These are phyloP conservation scores for Phalaenopsis equestris DNA, from an alignment of 106 monocot genomes.

Conservation along the genomic window DNA sequence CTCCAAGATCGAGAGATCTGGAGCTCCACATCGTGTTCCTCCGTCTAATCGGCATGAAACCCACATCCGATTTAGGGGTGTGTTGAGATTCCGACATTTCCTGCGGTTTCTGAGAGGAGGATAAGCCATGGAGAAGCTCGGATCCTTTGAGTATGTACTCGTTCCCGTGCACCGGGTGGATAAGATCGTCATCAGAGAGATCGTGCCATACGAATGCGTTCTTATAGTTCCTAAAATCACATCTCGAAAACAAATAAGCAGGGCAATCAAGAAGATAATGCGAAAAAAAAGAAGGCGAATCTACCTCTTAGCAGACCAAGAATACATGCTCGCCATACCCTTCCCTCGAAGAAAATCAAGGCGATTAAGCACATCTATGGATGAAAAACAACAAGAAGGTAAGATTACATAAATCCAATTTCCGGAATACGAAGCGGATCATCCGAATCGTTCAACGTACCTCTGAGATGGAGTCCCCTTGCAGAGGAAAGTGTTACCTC, in stretches of 20 bases:
- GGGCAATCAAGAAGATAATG: not conserved
- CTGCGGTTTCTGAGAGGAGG: slow-evolving; percentile 12
- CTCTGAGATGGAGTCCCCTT: slow-evolving; percentile 69
- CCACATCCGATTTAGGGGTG: not conserved
- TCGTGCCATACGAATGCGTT: slow-evolving; percentile 98
- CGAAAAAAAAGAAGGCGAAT: not conserved
- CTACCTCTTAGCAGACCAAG: slow-evolving; percentile 88
- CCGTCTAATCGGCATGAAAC: slow-evolving; percentile 6
- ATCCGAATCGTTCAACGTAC: slow-evolving; percentile 14
- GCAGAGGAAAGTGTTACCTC: slow-evolving; percentile 58
- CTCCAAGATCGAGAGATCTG: slow-evolving; percentile 47
- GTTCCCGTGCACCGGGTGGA: slow-evolving; percentile 57
- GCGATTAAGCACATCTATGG: slow-evolving; percentile 54
- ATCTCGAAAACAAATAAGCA: not conserved
- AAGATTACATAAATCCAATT: not conserved
- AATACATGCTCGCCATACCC: slow-evolving; percentile 65
- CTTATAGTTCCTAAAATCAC: slow-evolving; percentile 61
- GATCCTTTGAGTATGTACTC: slow-evolving; percentile 96
- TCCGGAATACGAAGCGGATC: not conserved
- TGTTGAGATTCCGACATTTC: slow-evolving; percentile 3
- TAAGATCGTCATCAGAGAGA: slow-evolving; percentile 70
- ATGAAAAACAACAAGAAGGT: not conserved
- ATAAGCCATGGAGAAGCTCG: slow-evolving; percentile 33
- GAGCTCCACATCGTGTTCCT: slow-evolving; percentile 23
- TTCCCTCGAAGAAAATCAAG: slow-evolving; percentile 67